A percentile compares a stretch with the other conserved stretches of the same genome.
Evolutionary conservation across 495 filamentous ascomycete species (phyloP).

Genomic region (Podospora pseudopauciseta): DNA sequence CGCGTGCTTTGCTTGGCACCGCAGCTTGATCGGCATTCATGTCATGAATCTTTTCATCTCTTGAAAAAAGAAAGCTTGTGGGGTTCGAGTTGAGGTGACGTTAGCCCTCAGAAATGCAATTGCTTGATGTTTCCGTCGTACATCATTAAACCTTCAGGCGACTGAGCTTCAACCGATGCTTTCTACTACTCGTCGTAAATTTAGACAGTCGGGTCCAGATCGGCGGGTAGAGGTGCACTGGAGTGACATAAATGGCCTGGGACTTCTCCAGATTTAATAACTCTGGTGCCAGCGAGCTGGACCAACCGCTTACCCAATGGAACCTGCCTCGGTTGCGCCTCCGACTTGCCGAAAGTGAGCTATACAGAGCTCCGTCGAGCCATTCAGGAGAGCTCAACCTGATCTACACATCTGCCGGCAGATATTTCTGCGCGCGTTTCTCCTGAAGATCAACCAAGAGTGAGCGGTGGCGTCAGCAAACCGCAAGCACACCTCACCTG

Average conservation of each 20-base stretch:
- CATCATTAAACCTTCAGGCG: neutral
- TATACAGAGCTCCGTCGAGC: neutral
- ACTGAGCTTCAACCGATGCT: neutral
- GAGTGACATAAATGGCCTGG: neutral
- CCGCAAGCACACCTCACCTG: neutral
- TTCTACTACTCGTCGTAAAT: neutral
- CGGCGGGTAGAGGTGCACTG: neutral
- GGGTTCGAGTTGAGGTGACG: neutral
- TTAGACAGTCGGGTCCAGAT: neutral
- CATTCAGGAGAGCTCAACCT: slow-evolving; percentile 36
- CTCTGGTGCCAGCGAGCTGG: neutral
- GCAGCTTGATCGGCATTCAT: neutral
- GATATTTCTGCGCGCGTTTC: neutral
- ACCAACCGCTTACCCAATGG: neutral
- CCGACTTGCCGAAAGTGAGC: neutral
- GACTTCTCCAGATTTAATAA: no score
- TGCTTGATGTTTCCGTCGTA: neutral
- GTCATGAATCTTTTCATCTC: neutral
- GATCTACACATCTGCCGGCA: neutral
- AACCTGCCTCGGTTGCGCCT: neutral
- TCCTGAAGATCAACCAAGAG: neutral
- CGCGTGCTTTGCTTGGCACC: neutral
- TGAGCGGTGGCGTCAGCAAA: neutral
- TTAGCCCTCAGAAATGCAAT: neutral
- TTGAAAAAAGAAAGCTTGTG: neutral